Percentiles rank a stretch among this genome's conserved stretches.
Conservation (phyloP, 306 rosid species). For the Biancaea sappan region DNA sequence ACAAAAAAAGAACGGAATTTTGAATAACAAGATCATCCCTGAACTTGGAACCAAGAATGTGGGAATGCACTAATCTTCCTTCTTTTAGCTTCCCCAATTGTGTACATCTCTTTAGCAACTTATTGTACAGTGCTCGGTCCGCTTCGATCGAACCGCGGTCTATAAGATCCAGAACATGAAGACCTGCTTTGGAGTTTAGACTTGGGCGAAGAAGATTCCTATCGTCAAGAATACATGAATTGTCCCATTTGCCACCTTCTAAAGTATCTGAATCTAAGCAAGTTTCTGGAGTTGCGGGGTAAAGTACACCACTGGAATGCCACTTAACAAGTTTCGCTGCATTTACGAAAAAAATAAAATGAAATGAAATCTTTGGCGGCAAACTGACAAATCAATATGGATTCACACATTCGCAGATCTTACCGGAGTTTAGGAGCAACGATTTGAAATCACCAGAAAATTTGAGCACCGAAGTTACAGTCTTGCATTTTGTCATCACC, state of each 20-base stretch:
- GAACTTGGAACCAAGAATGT: constrained; percentile 37
- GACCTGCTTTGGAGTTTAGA: constrained; percentile 31
- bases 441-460: not conserved
- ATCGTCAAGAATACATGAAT: constrained; percentile 36
- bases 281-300: constrained; percentile 21
- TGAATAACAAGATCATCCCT: constrained; percentile 34
- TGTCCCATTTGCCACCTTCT: not conserved
- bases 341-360: not conserved
- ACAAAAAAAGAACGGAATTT: constrained; percentile 46
- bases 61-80: constrained; percentile 47
- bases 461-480: not conserved
- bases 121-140: constrained; percentile 39
- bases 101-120: constrained; percentile 45
- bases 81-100: constrained; percentile 43
- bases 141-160: constrained; percentile 42
- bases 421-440: constrained; percentile 11
- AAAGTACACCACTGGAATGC: constrained; percentile 13
- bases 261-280: constrained; percentile 15
- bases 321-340: constrained; percentile 23
- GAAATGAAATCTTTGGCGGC: not conserved
- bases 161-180: constrained; percentile 50
- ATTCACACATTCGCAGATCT: not conserved
- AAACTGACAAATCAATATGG: not conserved
- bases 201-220: constrained; percentile 41
- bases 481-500: constrained; percentile 33